Evolutionary conservation across 164 flowering plant genomes (phyloP).

Genomic region (Nelumbo lutea): DNA sequence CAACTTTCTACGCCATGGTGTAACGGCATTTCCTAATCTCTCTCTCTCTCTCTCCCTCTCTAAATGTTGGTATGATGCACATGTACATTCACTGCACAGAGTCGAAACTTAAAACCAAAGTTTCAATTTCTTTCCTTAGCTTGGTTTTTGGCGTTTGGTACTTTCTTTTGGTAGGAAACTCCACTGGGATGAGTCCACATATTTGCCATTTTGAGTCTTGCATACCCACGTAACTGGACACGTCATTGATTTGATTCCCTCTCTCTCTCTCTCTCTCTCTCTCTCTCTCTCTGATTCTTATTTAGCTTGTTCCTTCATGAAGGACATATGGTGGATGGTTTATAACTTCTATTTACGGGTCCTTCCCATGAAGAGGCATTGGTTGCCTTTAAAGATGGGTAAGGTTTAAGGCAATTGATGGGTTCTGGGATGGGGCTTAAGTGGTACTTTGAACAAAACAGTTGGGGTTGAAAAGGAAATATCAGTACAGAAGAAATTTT

Average conservation of each 20-base stretch:
- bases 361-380: slow-evolving; percentile 2
- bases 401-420: background rate
- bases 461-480: background rate
- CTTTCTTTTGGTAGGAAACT: slow-evolving; percentile 5
- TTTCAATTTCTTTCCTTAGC: background rate
- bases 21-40: slow-evolving; percentile 5
- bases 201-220: background rate
- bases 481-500: too few species aligned
- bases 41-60: slow-evolving; percentile 5
- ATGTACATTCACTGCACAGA: background rate
- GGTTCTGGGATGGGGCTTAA: background rate
- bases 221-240: background rate
- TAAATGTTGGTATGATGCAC: too few species aligned
- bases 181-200: slow-evolving; percentile 5
- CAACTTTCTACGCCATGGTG: slow-evolving; percentile 4
- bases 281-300: background rate
- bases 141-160: slow-evolving; percentile 16
- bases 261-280: background rate
- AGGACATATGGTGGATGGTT: slow-evolving; percentile 2
- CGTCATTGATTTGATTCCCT: slow-evolving; percentile 6
- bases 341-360: slow-evolving; percentile 10
- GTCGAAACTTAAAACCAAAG: background rate
- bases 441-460: background rate
- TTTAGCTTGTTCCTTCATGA: slow-evolving; percentile 8
- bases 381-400: background rate